These are phyloP conservation scores for Euphrasia confusa DNA, from an alignment of 257 asterid species.

Conservation along the genomic window DNA sequence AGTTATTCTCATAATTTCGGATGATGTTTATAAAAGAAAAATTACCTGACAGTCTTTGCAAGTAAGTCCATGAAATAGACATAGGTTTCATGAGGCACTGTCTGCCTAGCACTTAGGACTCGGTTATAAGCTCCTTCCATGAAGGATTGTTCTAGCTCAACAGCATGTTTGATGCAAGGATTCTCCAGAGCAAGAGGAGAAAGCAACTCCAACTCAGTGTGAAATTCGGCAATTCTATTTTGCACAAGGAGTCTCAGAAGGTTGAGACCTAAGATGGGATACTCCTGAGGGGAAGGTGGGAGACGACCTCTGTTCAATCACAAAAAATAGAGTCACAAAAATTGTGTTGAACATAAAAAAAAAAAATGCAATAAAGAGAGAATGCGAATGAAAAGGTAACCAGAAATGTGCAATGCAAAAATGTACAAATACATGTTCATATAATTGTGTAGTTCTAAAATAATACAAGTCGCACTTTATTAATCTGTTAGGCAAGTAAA, in stretches of 20 bases:
- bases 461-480: background rate
- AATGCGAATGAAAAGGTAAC: background rate
- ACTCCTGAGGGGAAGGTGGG: slow-evolving; percentile 79
- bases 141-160: slow-evolving; percentile 92
- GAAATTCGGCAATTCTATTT: slow-evolving; percentile 94
- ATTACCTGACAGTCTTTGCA: slow-evolving; percentile 89
- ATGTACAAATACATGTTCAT: background rate
- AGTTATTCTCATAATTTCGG: background rate
- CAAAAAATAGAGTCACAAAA: slow-evolving; percentile 22
- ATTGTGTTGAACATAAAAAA: slow-evolving; percentile 4
- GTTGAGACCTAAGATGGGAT: slow-evolving; percentile 91
- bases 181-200: slow-evolving; percentile 76
- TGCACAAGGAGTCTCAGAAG: slow-evolving; percentile 97
- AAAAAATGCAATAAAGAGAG: slow-evolving; percentile 7
- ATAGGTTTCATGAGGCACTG: slow-evolving; percentile 84
- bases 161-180: slow-evolving; percentile 90
- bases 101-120: slow-evolving; percentile 83
- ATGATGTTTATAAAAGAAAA: background rate
- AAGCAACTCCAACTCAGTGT: slow-evolving; percentile 89
- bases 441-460: background rate
- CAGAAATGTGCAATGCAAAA: background rate
- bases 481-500: background rate
- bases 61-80: slow-evolving; percentile 93
- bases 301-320: slow-evolving; percentile 62
- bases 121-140: slow-evolving; percentile 99